Base-by-base conservation (phyloP, 208 protist species). In the Trypanosoma conorhini region DNA sequence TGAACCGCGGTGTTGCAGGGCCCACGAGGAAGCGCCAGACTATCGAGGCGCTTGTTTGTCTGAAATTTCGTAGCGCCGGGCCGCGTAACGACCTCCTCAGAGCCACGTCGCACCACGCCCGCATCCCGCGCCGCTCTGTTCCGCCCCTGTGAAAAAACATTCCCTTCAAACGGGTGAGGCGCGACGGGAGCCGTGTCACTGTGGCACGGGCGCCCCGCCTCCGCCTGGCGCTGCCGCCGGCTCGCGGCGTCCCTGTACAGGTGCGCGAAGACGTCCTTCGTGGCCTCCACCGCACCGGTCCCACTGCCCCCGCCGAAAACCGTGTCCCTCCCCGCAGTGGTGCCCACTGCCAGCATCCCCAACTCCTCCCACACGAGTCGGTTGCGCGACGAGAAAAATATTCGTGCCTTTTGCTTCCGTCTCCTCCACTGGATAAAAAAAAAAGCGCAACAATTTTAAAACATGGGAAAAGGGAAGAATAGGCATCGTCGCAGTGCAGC, bases 31-130 rank as follows among this genome's bases (percentile, higher is more conserved):
- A 62, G 60, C 0, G 69, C 69, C 28, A 74, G 60, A 21, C 5
- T n/a, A 24, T 74, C 60, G 19, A 74, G 26, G 8, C 62, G 69
- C 24, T 22, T 56, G 48, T 30, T 74, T 0, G 69, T 74, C 24
- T 51, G 21, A 51, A 74, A 74, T 9, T n/a, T 10, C 7, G 69
- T 74, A 40, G 51, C 38, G 30, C 69, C 59, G 4, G 69, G 50
- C 3, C 5, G 52, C 7, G 57, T 55, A 22, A 4, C 7, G 10
- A 1, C 21, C 48, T 44, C 42, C 0, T n/a, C 58, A 19, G 30
- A 51, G 35, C 63, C 63, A 9, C 28, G 50, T 30, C 30, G 63
- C 17, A 58, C n/a, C 51, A 12, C 50, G 15, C 1, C 42, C n/a
- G 24, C 5, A 0, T 15, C 1, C 33, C n/a, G 35, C 5, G 44